Percentiles rank a stretch among this genome's conserved stretches.
Conservation (phyloP, 257 asterid genomes). For the Solanum piurae region DNA sequence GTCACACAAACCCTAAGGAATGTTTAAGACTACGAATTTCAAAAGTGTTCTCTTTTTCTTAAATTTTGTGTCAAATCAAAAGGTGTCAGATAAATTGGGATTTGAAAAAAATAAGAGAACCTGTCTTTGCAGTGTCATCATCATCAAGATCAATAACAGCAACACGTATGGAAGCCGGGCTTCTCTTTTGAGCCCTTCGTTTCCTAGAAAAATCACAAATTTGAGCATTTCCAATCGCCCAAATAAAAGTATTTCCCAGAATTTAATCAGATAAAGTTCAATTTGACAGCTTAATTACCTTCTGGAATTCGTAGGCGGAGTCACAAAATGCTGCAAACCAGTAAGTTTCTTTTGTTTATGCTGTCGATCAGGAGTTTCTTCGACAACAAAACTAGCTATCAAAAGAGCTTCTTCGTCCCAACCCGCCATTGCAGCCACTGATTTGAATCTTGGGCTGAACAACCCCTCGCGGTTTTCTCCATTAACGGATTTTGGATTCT, state of each 20-base stretch:
- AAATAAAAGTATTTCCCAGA: no score
- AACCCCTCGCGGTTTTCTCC: constrained; percentile 17
- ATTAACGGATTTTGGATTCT: constrained; percentile 14
- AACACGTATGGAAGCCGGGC: constrained; percentile 28
- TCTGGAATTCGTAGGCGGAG: constrained; percentile 74
- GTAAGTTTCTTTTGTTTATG: constrained; percentile 44
- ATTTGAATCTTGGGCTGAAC: constrained; percentile 79
- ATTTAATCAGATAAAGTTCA: background rate
- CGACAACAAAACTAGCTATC: constrained; percentile 54
- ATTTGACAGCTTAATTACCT: constrained; percentile 23
- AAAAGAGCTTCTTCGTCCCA: constrained; percentile 95
- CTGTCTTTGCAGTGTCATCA: background rate
- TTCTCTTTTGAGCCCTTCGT: constrained; percentile 45
- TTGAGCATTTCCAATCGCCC: background rate
- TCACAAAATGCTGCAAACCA: constrained; percentile 20
- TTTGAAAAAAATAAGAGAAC: background rate
- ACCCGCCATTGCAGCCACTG: constrained; percentile 91
- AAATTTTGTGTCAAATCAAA: no score
- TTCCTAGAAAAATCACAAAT: constrained; percentile 26
- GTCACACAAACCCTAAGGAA: no score
- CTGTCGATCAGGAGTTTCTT: constrained; percentile 81
- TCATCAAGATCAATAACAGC: constrained; percentile 52
- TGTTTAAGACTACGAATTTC: no score
- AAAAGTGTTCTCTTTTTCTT: no score
- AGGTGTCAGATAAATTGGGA: no score